Evolutionary conservation across 2,329 filamentous ascomycete species (phyloP), one percentile per base, ranked within the genome.

Genomic region (Rhexocercosporidium sp.): DNA sequence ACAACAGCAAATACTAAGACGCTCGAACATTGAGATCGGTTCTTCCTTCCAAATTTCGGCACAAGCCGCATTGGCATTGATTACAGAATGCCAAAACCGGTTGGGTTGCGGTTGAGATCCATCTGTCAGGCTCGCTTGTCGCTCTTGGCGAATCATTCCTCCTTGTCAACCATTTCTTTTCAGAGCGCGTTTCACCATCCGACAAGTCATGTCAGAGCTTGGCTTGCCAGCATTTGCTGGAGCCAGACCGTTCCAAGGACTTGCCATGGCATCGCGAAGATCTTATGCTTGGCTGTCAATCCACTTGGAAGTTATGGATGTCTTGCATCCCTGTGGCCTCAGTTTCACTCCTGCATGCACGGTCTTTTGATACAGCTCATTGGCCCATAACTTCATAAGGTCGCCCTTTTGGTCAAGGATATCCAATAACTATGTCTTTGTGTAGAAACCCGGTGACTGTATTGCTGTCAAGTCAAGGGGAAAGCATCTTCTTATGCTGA

Each of bases 401-500:
- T n/a, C n/a, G 16, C 27, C 20, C n/a, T 34, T 37, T 12, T 27
- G 12, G 20, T 51, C 11, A 22, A 27, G 62, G 57, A 14, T 51
- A 29, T 22, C 39, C 61, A n/a, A 61, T 7, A 44, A 34, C 3
- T 34, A 16, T n/a, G 22, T 56, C 7, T 56, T 29, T 56, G 27
- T 31, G 20, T 3, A 37, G 1, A 29, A 7, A 56, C 51, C 51
- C 31, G 16, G 51, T 20, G 51, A 56, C 3, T 14, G n/a, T 37
- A 3, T 34, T 14, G 27, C 31, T 44, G 47, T 14, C n/a, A 18
- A 56, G 7, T 54, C 46, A 29, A 60, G 51, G 65, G 61, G 29
- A 56, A 11, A 49, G 37, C 20, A 25, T 61, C 62, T 37, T 66
- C 62, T 67, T 71, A 69, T 72, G 65, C 60, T 62, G 53, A 65